These are phyloP conservation scores for Petunia hybrid DNA, from an alignment of 305 asterid genomes.

Conservation along the genomic window DNA sequence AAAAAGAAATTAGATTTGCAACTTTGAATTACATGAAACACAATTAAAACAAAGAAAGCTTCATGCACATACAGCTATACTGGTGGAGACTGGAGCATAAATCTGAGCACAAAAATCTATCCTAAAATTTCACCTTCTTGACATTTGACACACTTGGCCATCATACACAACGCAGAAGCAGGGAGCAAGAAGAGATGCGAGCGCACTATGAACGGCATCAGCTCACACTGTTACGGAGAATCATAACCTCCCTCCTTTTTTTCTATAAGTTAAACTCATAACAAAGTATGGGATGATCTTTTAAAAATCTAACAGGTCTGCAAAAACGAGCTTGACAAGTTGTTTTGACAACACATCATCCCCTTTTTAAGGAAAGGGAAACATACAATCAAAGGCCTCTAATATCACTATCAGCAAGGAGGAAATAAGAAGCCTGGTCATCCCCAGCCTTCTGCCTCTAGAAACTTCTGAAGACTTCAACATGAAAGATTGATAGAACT, in stretches of 20 bases:
- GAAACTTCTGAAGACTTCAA: neutral
- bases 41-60: neutral
- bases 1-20: conserved; percentile 20
- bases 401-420: conserved; percentile 4
- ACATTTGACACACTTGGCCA: conserved; percentile 16
- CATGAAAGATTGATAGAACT: neutral
- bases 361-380: conserved; percentile 26
- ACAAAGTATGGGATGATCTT: conserved; percentile 23
- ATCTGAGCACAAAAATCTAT: neutral
- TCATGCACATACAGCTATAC: neutral
- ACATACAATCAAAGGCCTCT: conserved; percentile 24
- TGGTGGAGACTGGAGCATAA: conserved; percentile 6
- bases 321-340: neutral
- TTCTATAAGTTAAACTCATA: conserved; percentile 11
- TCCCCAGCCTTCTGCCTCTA: conserved; percentile 13
- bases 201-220: conserved; percentile 1
- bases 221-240: conserved; percentile 18
- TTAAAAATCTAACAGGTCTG: neutral
- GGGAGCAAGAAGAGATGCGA: conserved; percentile 2
- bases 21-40: conserved; percentile 21
- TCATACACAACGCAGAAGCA: conserved; percentile 17
- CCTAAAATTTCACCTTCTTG: conserved; percentile 5
- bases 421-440: conserved; percentile 14
- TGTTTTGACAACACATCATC: conserved; percentile 29
- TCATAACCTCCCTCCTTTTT: neutral